Evolutionary conservation across 1,139 yeast species (phyloP).

Genomic region (Pneumocystis murina): DNA sequence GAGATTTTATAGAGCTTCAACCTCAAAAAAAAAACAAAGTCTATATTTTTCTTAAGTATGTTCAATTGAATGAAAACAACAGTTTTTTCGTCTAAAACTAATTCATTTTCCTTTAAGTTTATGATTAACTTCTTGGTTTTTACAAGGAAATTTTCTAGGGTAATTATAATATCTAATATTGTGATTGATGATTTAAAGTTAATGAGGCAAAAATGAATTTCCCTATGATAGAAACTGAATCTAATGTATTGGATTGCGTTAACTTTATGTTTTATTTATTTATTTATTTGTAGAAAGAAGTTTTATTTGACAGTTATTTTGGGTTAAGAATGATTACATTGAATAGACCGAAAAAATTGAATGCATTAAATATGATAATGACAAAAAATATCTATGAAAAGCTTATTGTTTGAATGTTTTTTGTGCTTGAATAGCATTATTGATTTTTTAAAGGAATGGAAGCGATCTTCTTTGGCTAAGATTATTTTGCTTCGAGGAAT

Average conservation of each 20-base stretch:
- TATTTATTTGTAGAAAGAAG: constrained; percentile 20
- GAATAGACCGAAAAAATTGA: constrained; percentile 70
- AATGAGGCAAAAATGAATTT: neutral
- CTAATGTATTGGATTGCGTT: constrained; percentile 19
- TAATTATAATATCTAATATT: neutral
- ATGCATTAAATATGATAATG: constrained; percentile 74
- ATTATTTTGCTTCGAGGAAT: constrained; percentile 56
- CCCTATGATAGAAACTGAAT: constrained; percentile 3
- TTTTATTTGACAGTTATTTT: constrained; percentile 46
- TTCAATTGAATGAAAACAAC: neutral
- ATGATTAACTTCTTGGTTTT: neutral
- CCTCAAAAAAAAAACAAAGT: neutral
- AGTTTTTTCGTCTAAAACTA: neutral
- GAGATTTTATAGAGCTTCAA: neutral
- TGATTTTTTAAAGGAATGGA: constrained; percentile 37
- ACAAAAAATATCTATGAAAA: constrained; percentile 60
- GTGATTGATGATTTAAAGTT: neutral
- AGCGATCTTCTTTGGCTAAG: constrained; percentile 51
- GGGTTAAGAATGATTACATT: constrained; percentile 62
- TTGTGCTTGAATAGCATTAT: neutral
- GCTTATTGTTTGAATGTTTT: constrained; percentile 23
- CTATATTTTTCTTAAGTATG: neutral
- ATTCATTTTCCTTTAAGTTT: neutral
- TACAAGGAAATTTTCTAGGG: neutral
- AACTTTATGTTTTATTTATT: neutral